phyloP scores from a whole-genome alignment of 2,329 filamentous ascomycete species.

The Botrytis galanthina region DNA sequence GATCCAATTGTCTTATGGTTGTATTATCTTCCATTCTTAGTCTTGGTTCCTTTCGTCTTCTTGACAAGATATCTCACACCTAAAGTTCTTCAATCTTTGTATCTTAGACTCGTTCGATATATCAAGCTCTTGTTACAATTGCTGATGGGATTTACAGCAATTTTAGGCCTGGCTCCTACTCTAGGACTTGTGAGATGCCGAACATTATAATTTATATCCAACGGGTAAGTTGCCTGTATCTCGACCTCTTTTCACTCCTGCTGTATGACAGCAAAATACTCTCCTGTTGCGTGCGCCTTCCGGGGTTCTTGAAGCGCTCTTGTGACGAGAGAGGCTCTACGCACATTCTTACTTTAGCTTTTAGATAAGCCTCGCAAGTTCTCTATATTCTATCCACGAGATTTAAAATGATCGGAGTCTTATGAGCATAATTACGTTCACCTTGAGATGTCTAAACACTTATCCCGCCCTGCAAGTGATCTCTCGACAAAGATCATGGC shows the following conservation, averaged over 20 bases:
- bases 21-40: not conserved
- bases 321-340: not conserved
- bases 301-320: not conserved
- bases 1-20: too few relatives aligned
- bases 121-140: not conserved
- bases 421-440: not conserved
- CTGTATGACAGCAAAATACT: not conserved
- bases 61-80: not conserved
- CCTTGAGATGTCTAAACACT: not conserved
- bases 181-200: not conserved
- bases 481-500: not conserved
- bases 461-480: not conserved
- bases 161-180: not conserved
- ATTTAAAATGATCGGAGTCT: not conserved
- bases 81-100: not conserved
- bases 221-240: not conserved
- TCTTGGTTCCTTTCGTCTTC: too few relatives aligned
- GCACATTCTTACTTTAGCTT: not conserved
- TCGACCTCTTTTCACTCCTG: not conserved
- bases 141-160: not conserved
- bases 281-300: not conserved
- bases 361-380: not conserved
- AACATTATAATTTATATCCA: not conserved
- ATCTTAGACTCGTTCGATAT: not conserved
- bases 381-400: not conserved